Evolutionary conservation across 2,329 filamentous ascomycete genomes (phyloP).

Genomic region (Didymella segeticola): DNA sequence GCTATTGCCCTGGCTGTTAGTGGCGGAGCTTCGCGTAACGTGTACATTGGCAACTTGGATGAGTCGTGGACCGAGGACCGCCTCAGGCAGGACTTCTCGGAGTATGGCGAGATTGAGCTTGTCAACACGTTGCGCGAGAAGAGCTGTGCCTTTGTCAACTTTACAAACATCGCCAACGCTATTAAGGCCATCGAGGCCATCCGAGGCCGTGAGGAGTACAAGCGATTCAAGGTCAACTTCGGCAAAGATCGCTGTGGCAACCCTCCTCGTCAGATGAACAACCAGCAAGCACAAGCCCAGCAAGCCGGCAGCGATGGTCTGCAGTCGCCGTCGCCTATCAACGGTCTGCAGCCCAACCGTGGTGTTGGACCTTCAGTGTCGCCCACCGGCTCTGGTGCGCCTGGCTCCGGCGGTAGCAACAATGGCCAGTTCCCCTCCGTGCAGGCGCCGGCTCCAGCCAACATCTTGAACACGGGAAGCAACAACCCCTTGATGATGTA

Average conservation of each 20-base stretch:
- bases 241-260: constrained; percentile 98
- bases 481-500: constrained; percentile 95
- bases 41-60: constrained; percentile 97
- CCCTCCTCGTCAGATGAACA: constrained; percentile 84
- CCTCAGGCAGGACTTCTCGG: constrained; percentile 92
- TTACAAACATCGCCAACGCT: constrained; percentile 99
- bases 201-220: constrained; percentile 93
- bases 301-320: constrained; percentile 69
- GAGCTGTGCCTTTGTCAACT: constrained; percentile 99
- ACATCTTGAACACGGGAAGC: constrained; percentile 77
- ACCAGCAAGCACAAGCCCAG: constrained; percentile 64
- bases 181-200: constrained; percentile 99
- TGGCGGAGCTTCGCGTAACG: constrained; percentile 95
- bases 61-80: constrained; percentile 98
- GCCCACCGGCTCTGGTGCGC: constrained; percentile 64
- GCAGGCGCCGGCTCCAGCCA: constrained; percentile 70
- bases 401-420: constrained; percentile 59
- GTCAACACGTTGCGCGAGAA: constrained; percentile 97
- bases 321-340: constrained; percentile 63
- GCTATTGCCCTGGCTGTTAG: constrained; percentile 96
- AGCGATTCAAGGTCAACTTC: constrained; percentile 99
- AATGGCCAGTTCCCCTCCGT: constrained; percentile 67
- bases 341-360: constrained; percentile 62
- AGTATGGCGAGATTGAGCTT: constrained; percentile 96
- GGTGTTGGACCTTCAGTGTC: constrained; percentile 65